Base-by-base conservation (phyloP, 352 stramenopile genomes). In the Phytopythium mirpurense region DNA sequence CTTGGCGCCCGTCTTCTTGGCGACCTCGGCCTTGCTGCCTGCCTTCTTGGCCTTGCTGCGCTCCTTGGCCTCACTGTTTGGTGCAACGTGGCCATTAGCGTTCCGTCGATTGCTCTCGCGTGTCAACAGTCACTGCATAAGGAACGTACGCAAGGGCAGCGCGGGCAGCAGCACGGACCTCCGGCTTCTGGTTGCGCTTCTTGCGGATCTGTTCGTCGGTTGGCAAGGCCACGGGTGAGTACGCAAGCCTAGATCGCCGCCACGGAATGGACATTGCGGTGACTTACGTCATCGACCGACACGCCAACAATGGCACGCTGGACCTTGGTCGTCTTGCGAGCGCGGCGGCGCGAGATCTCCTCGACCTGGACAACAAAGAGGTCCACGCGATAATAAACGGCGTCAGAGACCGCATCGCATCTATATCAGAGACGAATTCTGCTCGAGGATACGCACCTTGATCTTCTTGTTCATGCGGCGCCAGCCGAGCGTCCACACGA, bases 401-500 rank as follows among this genome's bases (percentile, higher is more conserved):
- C 41, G 15, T 31, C 14, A 47, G 23, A 31, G 32, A 5, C 7
- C 2, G 7, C 32, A 36, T 10, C 11, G 11, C 11, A 15, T 2
- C 11, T 15, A 11, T 2, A 10, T 36, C 6, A 2, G 7, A 5
- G 11, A n/a, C n/a, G n/a, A n/a, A n/a, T n/a, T n/a, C n/a, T n/a
- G n/a, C n/a, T 3, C 0, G 42, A 2, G 9, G 16, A 37, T 3
- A 63, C 77, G 60, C 86, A 93, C 88, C 68, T 98, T 96, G 70
- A 97, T 95, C 90, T 99, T 99, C 89, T 99, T 99, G 94, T 99
- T 98, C 76, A 98, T 96, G 68, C 95, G 93, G 70, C 96, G 92
- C 96, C 96, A 99, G 58, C 76, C 81, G 58, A 90, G 83, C 56
- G 97, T 99, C 97, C 97, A 99, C 57, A 98, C 92, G 60, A 99